A percentile compares a stretch with the other conserved stretches of the same genome.
phyloP scores from a whole-genome alignment of 352 stramenopile genomes.

The Globisporangium recalcitrans region DNA sequence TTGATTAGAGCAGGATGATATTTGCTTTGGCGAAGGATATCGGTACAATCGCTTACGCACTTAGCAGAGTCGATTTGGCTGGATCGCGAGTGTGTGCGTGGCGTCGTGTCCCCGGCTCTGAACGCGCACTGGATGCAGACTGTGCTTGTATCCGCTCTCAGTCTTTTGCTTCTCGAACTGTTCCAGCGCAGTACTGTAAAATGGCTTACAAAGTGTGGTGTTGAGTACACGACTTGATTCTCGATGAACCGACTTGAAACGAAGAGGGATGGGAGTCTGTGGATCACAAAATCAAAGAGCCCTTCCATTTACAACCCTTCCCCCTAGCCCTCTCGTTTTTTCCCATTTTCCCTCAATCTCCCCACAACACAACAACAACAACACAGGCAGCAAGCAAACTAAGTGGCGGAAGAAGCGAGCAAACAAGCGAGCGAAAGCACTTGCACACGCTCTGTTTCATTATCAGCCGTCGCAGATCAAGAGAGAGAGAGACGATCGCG shows the following conservation, averaged over 20 bases:
- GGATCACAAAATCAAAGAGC: neutral
- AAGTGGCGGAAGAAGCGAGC: neutral
- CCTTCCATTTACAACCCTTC: neutral
- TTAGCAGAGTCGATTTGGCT: no score
- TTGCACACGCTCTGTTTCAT: neutral
- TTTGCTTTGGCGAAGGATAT: no score
- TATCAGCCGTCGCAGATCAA: neutral
- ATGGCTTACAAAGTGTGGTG: no score
- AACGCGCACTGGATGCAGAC: no score
- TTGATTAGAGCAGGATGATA: no score
- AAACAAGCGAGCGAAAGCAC: neutral
- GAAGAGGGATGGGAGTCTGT: neutral
- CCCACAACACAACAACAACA: neutral
- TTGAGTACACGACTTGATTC: no score
- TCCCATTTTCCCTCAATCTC: neutral
- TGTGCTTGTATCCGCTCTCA: no score
- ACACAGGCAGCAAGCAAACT: neutral
- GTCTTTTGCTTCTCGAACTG: no score
- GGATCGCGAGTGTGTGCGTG: no score
- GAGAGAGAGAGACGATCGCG: neutral
- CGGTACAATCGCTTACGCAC: no score
- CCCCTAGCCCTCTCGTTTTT: neutral
- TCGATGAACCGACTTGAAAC: neutral
- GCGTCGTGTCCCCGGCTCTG: no score
- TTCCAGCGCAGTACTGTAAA: no score